Evolutionary conservation across 2,329 filamentous ascomycete genomes (phyloP).

Genomic region (Pseudovirgaria hyperparasitica): DNA sequence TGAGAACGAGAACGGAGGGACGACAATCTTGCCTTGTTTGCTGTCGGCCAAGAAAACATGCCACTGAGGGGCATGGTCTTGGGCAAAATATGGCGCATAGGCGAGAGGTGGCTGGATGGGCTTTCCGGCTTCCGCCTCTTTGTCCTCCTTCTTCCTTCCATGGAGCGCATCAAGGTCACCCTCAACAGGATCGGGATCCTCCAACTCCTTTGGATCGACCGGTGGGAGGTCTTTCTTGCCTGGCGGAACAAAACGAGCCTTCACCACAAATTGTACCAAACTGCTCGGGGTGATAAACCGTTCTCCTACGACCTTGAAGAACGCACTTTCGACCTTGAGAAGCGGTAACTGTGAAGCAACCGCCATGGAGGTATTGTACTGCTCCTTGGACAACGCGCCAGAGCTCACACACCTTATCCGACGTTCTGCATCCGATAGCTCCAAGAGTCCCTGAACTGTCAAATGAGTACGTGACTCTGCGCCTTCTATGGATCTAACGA

Average conservation of each 20-base stretch:
- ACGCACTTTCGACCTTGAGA: constrained; percentile 77
- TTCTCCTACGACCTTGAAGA: constrained; percentile 97
- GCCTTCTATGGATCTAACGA: constrained; percentile 55
- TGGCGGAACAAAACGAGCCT: constrained; percentile 85
- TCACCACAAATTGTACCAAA: constrained; percentile 86
- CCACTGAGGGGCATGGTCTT: constrained; percentile 84
- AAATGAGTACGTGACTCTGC: constrained; percentile 51
- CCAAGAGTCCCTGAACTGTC: constrained; percentile 80
- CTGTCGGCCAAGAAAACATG: constrained; percentile 88
- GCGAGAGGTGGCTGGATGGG: constrained; percentile 71
- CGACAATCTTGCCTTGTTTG: constrained; percentile 90
- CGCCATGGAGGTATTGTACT: constrained; percentile 63
- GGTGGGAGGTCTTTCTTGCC: constrained; percentile 63
- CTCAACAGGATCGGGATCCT: constrained; percentile 86
- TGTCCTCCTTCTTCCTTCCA: constrained; percentile 57
- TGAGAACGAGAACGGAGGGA: constrained; percentile 90
- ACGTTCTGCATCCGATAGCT: constrained; percentile 61
- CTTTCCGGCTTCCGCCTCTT: constrained; percentile 41
- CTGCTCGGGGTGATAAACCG: constrained; percentile 84
- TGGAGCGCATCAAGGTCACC: constrained; percentile 79
- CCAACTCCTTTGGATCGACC: constrained; percentile 65
- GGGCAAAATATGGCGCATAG: constrained; percentile 79
- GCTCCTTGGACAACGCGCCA: constrained; percentile 56
- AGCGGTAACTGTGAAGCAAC: constrained; percentile 77
- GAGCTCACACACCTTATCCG: constrained; percentile 57